phyloP scores from a whole-genome alignment of 2,329 filamentous ascomycete species.

The Nemania serpens region DNA sequence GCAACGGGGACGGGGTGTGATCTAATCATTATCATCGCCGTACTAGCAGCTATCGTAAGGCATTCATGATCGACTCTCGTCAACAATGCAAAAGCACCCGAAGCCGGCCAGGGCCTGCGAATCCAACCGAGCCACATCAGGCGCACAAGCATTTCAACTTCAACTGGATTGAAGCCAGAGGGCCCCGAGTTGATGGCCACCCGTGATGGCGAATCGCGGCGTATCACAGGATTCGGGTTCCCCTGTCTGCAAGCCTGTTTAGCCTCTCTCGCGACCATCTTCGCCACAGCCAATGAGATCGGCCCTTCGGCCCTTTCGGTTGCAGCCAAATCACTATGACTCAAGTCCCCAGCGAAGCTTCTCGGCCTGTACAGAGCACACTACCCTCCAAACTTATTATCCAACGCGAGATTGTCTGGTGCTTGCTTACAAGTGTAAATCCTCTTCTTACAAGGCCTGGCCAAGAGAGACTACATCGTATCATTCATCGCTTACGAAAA shows the following conservation, averaged over 20 bases:
- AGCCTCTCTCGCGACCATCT: constrained; percentile 25
- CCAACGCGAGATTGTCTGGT: constrained; percentile 5
- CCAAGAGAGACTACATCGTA: not conserved
- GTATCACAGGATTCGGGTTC: constrained; percentile 26
- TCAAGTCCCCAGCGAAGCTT: constrained; percentile 31
- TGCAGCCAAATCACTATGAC: constrained; percentile 37
- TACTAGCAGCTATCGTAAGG: constrained; percentile 22
- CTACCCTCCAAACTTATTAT: not conserved
- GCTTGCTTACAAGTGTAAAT: constrained; percentile 16
- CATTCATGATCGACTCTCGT: constrained; percentile 9
- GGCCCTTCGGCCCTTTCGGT: constrained; percentile 17
- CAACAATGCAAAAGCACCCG: constrained; percentile 20
- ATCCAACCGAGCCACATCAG: constrained; percentile 25
- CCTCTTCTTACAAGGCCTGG: not conserved
- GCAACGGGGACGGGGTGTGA: constrained; percentile 7
- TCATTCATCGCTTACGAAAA: constrained; percentile 19
- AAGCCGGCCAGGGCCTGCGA: constrained; percentile 14
- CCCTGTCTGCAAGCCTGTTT: constrained; percentile 34
- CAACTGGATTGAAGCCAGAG: constrained; percentile 1
- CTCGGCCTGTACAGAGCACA: constrained; percentile 13
- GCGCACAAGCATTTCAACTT: constrained; percentile 6
- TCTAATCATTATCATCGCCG: constrained; percentile 6
- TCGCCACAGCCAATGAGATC: constrained; percentile 32
- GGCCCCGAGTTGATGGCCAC: constrained; percentile 9
- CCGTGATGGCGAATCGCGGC: constrained; percentile 18